These are phyloP conservation scores for Atalantia buxifolia DNA, from an alignment of 345 rosid species.

Conservation along the genomic window DNA sequence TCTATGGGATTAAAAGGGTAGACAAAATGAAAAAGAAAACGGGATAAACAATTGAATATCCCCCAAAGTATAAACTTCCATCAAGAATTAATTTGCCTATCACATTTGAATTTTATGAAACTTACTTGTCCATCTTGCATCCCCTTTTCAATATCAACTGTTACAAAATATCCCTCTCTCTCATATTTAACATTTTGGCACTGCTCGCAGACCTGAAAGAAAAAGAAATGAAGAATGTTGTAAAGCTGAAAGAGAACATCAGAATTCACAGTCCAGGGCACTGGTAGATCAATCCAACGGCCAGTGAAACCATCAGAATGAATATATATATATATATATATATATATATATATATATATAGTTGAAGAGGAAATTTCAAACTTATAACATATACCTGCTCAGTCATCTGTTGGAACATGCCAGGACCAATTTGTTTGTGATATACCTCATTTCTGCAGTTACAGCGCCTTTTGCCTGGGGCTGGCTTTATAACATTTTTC, in stretches of 20 bases:
- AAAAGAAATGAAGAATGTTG: conserved; percentile 5
- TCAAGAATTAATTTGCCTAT: neutral
- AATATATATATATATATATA: too few relatives aligned
- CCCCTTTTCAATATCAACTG: conserved; percentile 99
- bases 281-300: neutral
- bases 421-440: conserved; percentile 98
- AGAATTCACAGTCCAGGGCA: neutral
- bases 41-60: neutral
- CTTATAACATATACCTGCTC: conserved; percentile 56
- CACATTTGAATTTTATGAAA: neutral
- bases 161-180: conserved; percentile 80
- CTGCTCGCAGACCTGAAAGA: conserved; percentile 85
- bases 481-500: conserved; percentile 86
- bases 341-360: too few relatives aligned
- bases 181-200: conserved; percentile 93
- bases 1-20: neutral
- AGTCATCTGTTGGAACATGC: conserved; percentile 99
- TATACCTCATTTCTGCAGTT: conserved; percentile 98
- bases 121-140: conserved; percentile 99
- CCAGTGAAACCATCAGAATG: neutral
- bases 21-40: neutral
- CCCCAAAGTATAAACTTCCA: neutral
- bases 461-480: conserved; percentile 93
- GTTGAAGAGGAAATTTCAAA: neutral
- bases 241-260: neutral